These are phyloP conservation scores for Naganishia onofrii DNA, from an alignment of 768 basidiomycete species.

Conservation along the genomic window DNA sequence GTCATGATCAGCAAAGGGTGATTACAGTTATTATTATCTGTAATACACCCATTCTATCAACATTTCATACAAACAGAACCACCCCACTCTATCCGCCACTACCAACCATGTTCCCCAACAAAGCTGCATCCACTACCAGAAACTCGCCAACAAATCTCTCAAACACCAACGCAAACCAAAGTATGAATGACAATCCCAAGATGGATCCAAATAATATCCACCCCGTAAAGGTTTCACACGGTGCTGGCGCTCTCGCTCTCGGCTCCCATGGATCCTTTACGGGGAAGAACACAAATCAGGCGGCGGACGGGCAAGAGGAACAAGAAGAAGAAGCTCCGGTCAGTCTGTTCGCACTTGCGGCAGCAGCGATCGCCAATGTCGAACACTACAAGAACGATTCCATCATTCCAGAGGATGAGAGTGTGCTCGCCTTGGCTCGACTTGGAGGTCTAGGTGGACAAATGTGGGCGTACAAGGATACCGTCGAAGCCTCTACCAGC, in stretches of 20 bases:
- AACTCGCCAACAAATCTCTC: background rate
- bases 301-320: background rate
- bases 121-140: conserved; percentile 1
- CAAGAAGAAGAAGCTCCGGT: conserved; percentile 1
- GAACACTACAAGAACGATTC: background rate
- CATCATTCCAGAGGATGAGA: conserved; percentile 23
- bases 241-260: background rate
- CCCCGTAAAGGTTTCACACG: conserved; percentile 10
- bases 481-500: background rate
- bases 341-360: conserved; percentile 13
- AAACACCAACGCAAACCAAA: conserved; percentile 15
- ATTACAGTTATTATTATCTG: no score
- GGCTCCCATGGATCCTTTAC: conserved; percentile 11
- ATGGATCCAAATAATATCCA: conserved; percentile 20
- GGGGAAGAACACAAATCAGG: conserved; percentile 10
- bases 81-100: background rate
- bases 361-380: conserved; percentile 15
- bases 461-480: conserved; percentile 43
- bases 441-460: conserved; percentile 45
- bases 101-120: conserved; percentile 7
- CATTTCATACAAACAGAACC: no score
- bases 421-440: conserved; percentile 45
- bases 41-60: no score
- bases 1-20: no score
- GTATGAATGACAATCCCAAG: conserved; percentile 8